phyloP scores from a whole-genome alignment of 495 filamentous ascomycete species.

The Penicillium fimorum region DNA sequence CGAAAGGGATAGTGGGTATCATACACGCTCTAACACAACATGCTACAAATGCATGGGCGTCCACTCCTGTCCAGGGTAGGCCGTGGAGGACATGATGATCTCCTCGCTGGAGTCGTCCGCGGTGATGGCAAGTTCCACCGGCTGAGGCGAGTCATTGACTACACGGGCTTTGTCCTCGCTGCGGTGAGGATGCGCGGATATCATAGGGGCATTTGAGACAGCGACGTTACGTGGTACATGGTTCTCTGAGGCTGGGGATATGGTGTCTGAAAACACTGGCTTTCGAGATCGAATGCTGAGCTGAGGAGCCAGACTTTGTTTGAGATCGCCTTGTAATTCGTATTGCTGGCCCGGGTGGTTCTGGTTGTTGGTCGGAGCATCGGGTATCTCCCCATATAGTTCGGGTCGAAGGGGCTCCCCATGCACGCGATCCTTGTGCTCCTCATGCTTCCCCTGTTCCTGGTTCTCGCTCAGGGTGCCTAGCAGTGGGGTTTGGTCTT shows the following conservation, averaged over 20 bases:
- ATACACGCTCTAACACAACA: conserved; percentile 12
- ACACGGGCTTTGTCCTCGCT: conserved; percentile 18
- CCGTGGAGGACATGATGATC: conserved; percentile 70
- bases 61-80: conserved; percentile 84
- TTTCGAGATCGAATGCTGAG: conserved; percentile 12
- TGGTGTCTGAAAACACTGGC: neutral
- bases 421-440: neutral
- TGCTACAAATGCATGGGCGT: conserved; percentile 47
- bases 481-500: neutral
- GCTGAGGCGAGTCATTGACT: conserved; percentile 24
- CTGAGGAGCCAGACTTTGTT: conserved; percentile 6
- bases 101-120: conserved; percentile 54
- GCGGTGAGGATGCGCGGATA: conserved; percentile 29
- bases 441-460: conserved; percentile 4
- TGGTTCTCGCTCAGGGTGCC: conserved; percentile 4
- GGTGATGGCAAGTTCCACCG: conserved; percentile 42
- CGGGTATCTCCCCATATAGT: neutral
- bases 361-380: neutral
- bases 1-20: conserved; percentile 24
- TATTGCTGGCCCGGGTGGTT: neutral
- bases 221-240: conserved; percentile 9
- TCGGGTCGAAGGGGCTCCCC: neutral
- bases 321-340: neutral
- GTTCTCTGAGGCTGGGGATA: neutral
- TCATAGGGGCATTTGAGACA: conserved; percentile 8